These are phyloP conservation scores for Platismatia glauca DNA, from an alignment of 495 filamentous ascomycete species.

Conservation along the genomic window DNA sequence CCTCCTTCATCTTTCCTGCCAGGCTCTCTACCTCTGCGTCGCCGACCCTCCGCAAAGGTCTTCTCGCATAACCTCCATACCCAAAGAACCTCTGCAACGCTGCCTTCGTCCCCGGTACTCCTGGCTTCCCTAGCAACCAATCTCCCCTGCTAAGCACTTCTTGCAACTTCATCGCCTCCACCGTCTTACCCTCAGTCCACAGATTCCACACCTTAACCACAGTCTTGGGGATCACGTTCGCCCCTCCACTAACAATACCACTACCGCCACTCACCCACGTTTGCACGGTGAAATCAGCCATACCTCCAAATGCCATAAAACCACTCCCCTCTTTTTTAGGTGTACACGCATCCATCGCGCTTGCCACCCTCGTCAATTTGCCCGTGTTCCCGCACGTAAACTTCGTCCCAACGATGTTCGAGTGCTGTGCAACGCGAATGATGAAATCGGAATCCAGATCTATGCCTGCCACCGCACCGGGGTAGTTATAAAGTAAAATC, in stretches of 20 bases:
- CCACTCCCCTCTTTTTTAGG: not conserved
- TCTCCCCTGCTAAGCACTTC: not conserved
- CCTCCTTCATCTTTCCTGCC: not conserved
- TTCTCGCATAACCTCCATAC: not conserved
- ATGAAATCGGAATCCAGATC: not conserved
- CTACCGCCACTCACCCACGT: not conserved
- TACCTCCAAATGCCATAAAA: not conserved
- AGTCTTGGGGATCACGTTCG: not conserved
- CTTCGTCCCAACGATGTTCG: not conserved
- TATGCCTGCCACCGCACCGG: not conserved
- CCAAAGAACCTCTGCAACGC: not conserved
- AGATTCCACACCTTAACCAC: not conserved
- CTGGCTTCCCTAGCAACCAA: not conserved
- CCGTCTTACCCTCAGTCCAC: not conserved
- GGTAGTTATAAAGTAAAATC: not conserved
- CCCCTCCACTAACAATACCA: not conserved
- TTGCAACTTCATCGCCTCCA: not conserved
- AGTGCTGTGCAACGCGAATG: not conserved
- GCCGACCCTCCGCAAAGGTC: not conserved
- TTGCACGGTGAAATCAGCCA: not conserved
- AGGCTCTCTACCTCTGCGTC: not conserved
- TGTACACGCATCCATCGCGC: not conserved
- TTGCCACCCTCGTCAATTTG: not conserved
- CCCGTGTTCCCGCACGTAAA: not conserved
- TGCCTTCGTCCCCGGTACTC: not conserved